Percentiles rank a stretch among this genome's conserved stretches.
Evolutionary conservation across 2,329 filamentous ascomycete species (phyloP).

Genomic region (Trichoderma oligosporum): DNA sequence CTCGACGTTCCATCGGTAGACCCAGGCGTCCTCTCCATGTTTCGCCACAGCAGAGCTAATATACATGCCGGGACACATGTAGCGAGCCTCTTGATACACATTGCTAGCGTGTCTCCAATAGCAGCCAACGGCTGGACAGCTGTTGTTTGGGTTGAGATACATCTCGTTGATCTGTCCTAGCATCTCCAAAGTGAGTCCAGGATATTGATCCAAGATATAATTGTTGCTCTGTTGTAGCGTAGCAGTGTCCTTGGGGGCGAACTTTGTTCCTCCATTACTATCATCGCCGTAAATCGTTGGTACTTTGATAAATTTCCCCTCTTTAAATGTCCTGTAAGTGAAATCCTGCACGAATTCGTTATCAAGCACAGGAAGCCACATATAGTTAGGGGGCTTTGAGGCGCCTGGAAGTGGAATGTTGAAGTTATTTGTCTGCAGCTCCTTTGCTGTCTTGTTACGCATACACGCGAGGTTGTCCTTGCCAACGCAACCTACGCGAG

Average conservation of each 20-base stretch:
- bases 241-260: constrained; percentile 31
- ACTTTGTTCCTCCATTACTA: constrained; percentile 38
- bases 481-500: constrained; percentile 40
- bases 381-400: constrained; percentile 42
- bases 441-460: constrained; percentile 37
- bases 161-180: constrained; percentile 33
- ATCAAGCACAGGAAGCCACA: constrained; percentile 55
- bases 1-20: constrained; percentile 66
- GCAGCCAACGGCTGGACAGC: constrained; percentile 32
- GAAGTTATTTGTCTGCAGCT: constrained; percentile 42
- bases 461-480: constrained; percentile 44
- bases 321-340: constrained; percentile 46
- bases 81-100: constrained; percentile 35
- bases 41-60: constrained; percentile 30
- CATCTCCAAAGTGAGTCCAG: constrained; percentile 32
- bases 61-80: constrained; percentile 35
- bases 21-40: constrained; percentile 50
- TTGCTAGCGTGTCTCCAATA: constrained; percentile 39
- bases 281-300: constrained; percentile 48
- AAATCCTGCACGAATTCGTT: constrained; percentile 48
- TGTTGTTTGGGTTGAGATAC: constrained; percentile 36
- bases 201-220: constrained; percentile 35
- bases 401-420: constrained; percentile 34
- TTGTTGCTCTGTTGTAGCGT: constrained; percentile 33
- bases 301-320: constrained; percentile 51